These are phyloP conservation scores for Biscogniauxia sp. DNA, from an alignment of 2,329 filamentous ascomycete genomes.

Conservation along the genomic window DNA sequence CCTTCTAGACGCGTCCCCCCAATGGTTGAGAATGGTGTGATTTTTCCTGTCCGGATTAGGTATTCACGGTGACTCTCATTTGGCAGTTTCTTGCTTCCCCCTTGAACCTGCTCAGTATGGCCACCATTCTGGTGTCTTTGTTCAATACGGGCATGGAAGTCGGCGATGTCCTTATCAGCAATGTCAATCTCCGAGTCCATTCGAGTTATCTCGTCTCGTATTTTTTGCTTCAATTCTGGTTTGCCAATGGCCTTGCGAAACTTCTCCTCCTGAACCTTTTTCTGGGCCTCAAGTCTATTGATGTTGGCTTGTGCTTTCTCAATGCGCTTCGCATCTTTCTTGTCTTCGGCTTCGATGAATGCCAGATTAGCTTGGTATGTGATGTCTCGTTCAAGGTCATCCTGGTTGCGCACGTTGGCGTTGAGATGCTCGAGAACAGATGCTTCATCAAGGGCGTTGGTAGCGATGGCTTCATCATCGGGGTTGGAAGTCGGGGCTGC, in stretches of 20 bases:
- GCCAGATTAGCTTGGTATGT: constrained; percentile 58
- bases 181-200: constrained; percentile 63
- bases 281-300: constrained; percentile 62
- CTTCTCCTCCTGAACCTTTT: constrained; percentile 52
- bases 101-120: constrained; percentile 40
- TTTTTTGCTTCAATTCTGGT: constrained; percentile 52
- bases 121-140: constrained; percentile 61
- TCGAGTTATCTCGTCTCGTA: constrained; percentile 64
- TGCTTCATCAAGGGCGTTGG: constrained; percentile 50
- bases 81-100: constrained; percentile 60
- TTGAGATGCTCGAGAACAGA: constrained; percentile 61
- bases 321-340: constrained; percentile 61
- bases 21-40: constrained; percentile 89
- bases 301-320: constrained; percentile 54
- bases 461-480: constrained; percentile 5
- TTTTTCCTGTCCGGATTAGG: constrained; percentile 93
- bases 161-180: constrained; percentile 69
- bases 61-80: constrained; percentile 86
- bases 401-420: constrained; percentile 75
- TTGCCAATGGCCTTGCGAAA: constrained; percentile 44
- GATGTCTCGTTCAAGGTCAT: constrained; percentile 88
- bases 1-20: constrained; percentile 60
- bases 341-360: constrained; percentile 61
- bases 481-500: constrained; percentile 4
- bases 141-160: constrained; percentile 79